phyloP scores from a whole-genome alignment of 371 early-diverging fungal species.

The Mortierella sp. region DNA sequence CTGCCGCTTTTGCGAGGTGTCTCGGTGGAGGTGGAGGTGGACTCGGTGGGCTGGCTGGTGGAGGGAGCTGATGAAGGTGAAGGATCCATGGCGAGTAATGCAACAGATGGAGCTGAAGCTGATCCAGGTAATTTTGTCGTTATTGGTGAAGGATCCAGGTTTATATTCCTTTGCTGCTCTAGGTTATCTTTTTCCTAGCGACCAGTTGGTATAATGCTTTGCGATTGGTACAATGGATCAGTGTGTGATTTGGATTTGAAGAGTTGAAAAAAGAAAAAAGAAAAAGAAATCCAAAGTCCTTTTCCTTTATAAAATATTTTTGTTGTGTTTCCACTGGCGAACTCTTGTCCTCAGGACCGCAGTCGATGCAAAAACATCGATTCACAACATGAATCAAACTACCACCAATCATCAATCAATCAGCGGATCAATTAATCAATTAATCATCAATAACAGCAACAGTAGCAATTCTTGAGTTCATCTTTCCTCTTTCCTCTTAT shows the following conservation, averaged over 20 bases:
- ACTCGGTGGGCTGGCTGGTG: not conserved
- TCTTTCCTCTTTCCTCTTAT: no score
- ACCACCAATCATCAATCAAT: not conserved
- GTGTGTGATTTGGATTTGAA: not conserved
- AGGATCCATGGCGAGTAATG: conserved; percentile 8
- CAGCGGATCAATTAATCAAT: not conserved
- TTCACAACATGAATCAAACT: no score
- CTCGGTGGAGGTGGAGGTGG: conserved; percentile 1
- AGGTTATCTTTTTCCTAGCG: not conserved
- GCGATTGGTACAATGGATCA: not conserved
- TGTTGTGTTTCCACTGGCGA: no score
- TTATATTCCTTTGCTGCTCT: not conserved
- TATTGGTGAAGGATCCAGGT: not conserved
- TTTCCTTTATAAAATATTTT: no score
- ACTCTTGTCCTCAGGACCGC: no score
- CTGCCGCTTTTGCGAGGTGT: conserved; percentile 6
- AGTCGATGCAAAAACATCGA: no score
- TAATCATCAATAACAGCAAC: not conserved
- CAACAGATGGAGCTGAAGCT: not conserved
- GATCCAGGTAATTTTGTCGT: not conserved
- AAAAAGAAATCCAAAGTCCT: not conserved
- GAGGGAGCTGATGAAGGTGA: conserved; percentile 8
- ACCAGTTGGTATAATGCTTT: not conserved
- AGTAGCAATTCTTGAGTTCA: no score
- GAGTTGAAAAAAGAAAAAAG: not conserved